These are phyloP conservation scores for Populus alba DNA, from an alignment of 345 rosid species.

Conservation along the genomic window DNA sequence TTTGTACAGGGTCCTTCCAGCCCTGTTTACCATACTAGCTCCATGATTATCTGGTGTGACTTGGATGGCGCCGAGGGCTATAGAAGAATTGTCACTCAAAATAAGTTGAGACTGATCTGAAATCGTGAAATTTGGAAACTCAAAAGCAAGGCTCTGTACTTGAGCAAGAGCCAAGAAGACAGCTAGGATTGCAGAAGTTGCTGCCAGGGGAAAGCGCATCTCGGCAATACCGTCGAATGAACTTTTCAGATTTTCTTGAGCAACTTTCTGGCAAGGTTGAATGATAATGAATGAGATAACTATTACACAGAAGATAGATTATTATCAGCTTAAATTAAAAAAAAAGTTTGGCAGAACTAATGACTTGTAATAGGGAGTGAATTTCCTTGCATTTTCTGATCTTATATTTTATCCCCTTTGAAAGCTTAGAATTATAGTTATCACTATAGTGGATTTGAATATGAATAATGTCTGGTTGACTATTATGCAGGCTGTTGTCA, in stretches of 20 bases:
- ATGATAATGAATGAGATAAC: not conserved
- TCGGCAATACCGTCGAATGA: not conserved
- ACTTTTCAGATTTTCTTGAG: not conserved
- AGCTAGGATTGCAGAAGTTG: not conserved
- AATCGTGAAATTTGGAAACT: conserved; percentile 26
- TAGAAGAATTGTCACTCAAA: not conserved
- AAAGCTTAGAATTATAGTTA: not conserved
- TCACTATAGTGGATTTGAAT: not conserved
- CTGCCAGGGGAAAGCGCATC: not conserved
- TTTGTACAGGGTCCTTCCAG: conserved; percentile 45
- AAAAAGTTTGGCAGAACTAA: not conserved
- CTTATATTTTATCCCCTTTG: not conserved
- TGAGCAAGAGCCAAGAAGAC: conserved; percentile 2
- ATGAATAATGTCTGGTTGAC: not conserved
- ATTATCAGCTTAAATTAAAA: not conserved
- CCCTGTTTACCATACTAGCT: conserved; percentile 10
- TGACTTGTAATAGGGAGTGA: not conserved
- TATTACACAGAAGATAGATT: not conserved
- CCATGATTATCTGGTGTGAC: conserved; percentile 50
- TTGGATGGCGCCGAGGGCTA: conserved; percentile 42
- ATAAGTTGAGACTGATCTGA: not conserved
- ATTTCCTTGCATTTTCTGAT: not conserved
- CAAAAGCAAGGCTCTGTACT: conserved; percentile 31
- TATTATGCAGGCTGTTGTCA: not conserved
- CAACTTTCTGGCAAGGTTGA: not conserved